These are phyloP conservation scores for Trametes gibbosa DNA, from an alignment of 768 basidiomycete species.

Conservation along the genomic window DNA sequence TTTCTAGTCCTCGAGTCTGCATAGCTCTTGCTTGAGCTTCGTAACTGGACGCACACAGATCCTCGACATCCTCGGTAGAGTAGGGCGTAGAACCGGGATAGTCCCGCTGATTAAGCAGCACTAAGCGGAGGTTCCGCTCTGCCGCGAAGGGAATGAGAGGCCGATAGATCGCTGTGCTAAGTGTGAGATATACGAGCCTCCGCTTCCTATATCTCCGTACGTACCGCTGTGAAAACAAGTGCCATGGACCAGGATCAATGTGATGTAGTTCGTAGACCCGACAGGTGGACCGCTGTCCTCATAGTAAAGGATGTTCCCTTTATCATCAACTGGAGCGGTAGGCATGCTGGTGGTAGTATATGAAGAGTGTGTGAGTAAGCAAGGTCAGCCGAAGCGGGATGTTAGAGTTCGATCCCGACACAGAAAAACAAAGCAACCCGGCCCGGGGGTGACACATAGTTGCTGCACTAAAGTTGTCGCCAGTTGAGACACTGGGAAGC, in stretches of 20 bases:
- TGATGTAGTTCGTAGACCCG: constrained; percentile 7
- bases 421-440: too few species aligned
- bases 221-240: constrained; percentile 19
- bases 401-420: not conserved
- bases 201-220: not conserved
- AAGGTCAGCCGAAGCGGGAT: not conserved
- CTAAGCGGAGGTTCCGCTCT: constrained; percentile 22
- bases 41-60: not conserved
- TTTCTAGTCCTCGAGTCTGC: constrained; percentile 5
- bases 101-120: constrained; percentile 25
- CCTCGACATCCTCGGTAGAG: constrained; percentile 17
- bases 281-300: constrained; percentile 19
- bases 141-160: constrained; percentile 20
- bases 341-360: constrained; percentile 8
- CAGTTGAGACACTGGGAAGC: not conserved
- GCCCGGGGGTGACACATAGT: not conserved
- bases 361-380: not conserved
- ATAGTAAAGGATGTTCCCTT: constrained; percentile 18
- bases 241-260: constrained; percentile 17
- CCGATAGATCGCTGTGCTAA: constrained; percentile 4
- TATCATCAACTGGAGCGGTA: constrained; percentile 13
- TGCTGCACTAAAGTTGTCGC: not conserved
- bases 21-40: not conserved
- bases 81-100: constrained; percentile 27
- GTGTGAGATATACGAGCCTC: not conserved